Evolutionary conservation across 495 filamentous ascomycete genomes (phyloP), one percentile per base, ranked within the genome.

Genomic region (Neurospora sp.): DNA sequence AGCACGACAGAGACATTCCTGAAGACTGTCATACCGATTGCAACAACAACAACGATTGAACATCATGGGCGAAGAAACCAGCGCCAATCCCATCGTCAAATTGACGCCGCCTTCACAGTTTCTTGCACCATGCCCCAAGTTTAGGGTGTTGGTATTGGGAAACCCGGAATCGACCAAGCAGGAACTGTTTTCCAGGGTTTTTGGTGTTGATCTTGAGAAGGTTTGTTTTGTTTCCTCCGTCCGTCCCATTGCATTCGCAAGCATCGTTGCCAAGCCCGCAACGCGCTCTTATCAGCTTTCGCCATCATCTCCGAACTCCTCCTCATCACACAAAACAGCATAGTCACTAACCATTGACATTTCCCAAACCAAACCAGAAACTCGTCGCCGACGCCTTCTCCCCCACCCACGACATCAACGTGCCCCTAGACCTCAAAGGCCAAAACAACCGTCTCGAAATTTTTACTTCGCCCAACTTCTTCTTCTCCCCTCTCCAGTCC

Each of bases 91-190:
- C 44, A 40, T 71, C 4, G 35, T 69, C 42, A 69, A 54, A 70
- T 75, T 79, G 60, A 71, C 76, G 20, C 73, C 78, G 0, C 73
- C 76, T 2, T 70, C 73, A 18, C 74, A 78, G 23, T 77, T 78
- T 39, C 49, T 80, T 27, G 71, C 72, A 9, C 71, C 76, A n/a
- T 79, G 79, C 20, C 77, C 79, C 20, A 77, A 73, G 27, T 79
- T 80, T 37, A 73, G 79, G 2, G 72, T 80, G n/a, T 40, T 79
- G 60, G 78, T 80, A 4, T 71, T 80, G 1, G 78, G 79, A 27
- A 80, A 75, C 46, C 78, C 76, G 2, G 79, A 80, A 23, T 75
- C 78, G 20, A 79, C 79, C 20, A 80, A 80, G 71, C 78, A 78
- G 66, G 76, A 79, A 35, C 71, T 80, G 2, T 77, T 80, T 71